Conservation (phyloP, 192 early-diverging fungal species). For the Endogone sp. region DNA sequence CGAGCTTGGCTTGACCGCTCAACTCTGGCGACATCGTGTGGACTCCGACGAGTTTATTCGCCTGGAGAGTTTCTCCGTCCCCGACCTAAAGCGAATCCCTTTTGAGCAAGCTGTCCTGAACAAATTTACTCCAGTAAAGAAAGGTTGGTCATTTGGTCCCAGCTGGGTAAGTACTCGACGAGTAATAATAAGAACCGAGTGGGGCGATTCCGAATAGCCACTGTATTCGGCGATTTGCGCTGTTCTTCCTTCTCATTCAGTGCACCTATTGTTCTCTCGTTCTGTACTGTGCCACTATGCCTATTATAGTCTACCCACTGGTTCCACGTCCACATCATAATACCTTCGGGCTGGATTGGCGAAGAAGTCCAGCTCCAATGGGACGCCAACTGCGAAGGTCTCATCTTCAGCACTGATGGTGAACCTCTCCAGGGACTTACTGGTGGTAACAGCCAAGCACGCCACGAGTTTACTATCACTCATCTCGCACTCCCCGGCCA, state of each 20-base stretch:
- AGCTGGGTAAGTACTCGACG: constrained; percentile 37
- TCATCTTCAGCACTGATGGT: constrained; percentile 85
- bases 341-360: constrained; percentile 62
- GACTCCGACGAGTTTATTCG: constrained; percentile 42
- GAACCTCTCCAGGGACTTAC: constrained; percentile 87
- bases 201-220: not conserved
- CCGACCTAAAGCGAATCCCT: constrained; percentile 59
- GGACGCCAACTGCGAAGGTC: constrained; percentile 81
- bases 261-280: too few relatives aligned
- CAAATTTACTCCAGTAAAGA: constrained; percentile 48
- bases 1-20: constrained; percentile 45
- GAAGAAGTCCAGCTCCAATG: constrained; percentile 80
- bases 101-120: constrained; percentile 67
- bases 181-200: not conserved
- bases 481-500: constrained; percentile 38
- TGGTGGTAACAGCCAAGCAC: constrained; percentile 55
- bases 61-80: constrained; percentile 60
- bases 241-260: not conserved
- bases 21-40: constrained; percentile 41
- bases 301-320: constrained; percentile 73
- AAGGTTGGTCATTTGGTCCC: constrained; percentile 68
- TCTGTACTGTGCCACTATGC: too few relatives aligned
- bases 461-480: constrained; percentile 47
- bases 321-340: constrained; percentile 59
- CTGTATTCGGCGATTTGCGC: not conserved